Evolutionary conservation across 2,329 filamentous ascomycete genomes (phyloP).

Genomic region (Calonectria pseudoturangicola): DNA sequence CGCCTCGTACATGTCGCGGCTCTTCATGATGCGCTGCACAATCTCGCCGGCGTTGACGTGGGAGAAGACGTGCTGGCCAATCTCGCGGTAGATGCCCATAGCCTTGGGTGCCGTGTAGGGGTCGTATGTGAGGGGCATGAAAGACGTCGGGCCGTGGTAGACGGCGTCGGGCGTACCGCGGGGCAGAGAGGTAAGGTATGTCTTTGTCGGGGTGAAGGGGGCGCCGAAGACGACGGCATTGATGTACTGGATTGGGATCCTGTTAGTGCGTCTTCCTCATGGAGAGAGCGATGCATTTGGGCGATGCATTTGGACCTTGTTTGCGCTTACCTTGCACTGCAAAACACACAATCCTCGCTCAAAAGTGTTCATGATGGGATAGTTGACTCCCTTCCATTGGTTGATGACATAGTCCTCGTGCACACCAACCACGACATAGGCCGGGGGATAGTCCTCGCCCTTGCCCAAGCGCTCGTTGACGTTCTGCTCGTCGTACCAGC

Average conservation of each 20-base stretch:
- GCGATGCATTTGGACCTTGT: neutral
- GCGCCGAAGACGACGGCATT: conserved; percentile 92
- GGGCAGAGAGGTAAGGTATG: conserved; percentile 85
- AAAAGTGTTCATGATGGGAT: conserved; percentile 99
- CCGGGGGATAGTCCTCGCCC: conserved; percentile 85
- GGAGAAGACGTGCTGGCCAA: conserved; percentile 85
- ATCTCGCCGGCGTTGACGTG: conserved; percentile 95
- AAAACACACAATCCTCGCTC: conserved; percentile 96
- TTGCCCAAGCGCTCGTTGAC: conserved; percentile 77
- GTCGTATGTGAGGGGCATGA: conserved; percentile 87
- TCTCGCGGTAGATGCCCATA: conserved; percentile 89
- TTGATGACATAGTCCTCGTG: conserved; percentile 98
- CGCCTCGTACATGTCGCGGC: conserved; percentile 91
- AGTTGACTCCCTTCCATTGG: conserved; percentile 96
- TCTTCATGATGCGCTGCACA: conserved; percentile 91
- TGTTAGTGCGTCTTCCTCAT: conserved; percentile 42
- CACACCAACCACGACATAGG: conserved; percentile 93
- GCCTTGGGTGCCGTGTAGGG: conserved; percentile 87
- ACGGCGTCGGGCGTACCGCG: conserved; percentile 85
- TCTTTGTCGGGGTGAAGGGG: conserved; percentile 87
- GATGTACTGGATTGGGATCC: conserved; percentile 78
- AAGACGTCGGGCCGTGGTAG: conserved; percentile 96
- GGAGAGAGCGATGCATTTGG: no score
- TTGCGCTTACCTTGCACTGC: conserved; percentile 85
- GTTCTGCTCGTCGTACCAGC: conserved; percentile 84